Percentiles rank a stretch among this genome's conserved stretches.
Conservation (phyloP, 257 asterid genomes). For the Agastache rugosa region DNA sequence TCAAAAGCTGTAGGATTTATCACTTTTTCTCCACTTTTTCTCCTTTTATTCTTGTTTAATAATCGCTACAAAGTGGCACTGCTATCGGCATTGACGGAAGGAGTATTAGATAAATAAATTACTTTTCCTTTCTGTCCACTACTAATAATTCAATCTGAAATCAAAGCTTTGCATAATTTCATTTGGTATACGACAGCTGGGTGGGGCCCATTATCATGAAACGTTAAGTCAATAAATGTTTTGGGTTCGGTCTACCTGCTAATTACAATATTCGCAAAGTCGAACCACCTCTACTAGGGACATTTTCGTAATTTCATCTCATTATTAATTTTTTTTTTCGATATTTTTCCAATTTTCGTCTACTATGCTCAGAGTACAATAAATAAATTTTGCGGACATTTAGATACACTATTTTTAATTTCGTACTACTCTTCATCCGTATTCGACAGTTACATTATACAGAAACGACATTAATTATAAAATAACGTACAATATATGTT, state of each 20-base stretch:
- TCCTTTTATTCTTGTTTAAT: no score
- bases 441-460: no score
- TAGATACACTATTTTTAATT: no score
- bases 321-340: no score
- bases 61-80: no score
- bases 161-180: not conserved
- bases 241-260: conserved; percentile 34
- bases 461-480: not conserved
- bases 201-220: conserved; percentile 19
- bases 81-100: no score
- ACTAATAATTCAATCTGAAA: conserved; percentile 18
- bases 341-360: not conserved
- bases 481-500: not conserved
- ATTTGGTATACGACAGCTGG: conserved; percentile 12
- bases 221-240: conserved; percentile 13
- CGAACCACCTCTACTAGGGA: conserved; percentile 28
- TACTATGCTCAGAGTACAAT: no score
- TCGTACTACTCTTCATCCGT: no score
- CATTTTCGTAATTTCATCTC: not conserved
- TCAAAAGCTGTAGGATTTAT: no score
- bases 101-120: not conserved
- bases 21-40: no score
- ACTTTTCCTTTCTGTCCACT: not conserved
- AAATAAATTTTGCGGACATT: no score
- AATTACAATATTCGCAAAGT: not conserved